Conservation (phyloP, 805 yeast species). For the Clavispora vitiphila region DNA sequence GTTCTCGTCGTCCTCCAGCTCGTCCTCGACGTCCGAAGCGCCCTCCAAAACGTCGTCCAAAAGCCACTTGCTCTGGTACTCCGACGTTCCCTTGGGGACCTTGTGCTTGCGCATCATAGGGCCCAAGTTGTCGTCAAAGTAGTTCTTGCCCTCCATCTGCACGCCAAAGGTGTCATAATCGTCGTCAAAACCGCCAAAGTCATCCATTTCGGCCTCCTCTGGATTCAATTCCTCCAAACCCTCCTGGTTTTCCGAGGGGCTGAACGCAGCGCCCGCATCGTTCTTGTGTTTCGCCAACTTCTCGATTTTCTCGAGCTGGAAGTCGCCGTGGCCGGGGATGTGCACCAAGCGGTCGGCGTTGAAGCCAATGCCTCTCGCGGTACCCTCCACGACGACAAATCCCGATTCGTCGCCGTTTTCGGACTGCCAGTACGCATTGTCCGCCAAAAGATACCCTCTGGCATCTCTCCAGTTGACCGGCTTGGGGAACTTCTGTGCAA, state of each 20-base stretch:
- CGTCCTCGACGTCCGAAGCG: conserved; percentile 42
- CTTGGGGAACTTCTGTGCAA: conserved; percentile 85
- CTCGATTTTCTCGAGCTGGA: conserved; percentile 66
- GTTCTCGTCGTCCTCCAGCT: conserved; percentile 33
- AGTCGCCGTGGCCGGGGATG: conserved; percentile 88
- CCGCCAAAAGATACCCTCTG: conserved; percentile 85
- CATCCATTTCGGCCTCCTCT: conserved; percentile 45
- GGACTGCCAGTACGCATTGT: conserved; percentile 42
- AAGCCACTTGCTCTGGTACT: conserved; percentile 73
- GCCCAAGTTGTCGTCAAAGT: conserved; percentile 31
- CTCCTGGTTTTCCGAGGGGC: conserved; percentile 45
- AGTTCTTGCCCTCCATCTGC: conserved; percentile 52
- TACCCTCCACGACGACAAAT: conserved; percentile 65
- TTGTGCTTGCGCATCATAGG: conserved; percentile 26
- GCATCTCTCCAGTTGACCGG: conserved; percentile 87
- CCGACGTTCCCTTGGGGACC: conserved; percentile 69
- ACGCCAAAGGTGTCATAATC: conserved; percentile 37
- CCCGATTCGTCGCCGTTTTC: conserved; percentile 25
- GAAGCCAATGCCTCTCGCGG: conserved; percentile 83
- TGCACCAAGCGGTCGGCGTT: conserved; percentile 74
- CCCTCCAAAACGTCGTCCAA: conserved; percentile 50
- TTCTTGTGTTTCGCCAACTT: conserved; percentile 28
- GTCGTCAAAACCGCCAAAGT: conserved; percentile 20
- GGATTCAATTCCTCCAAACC: conserved; percentile 57
- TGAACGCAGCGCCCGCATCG: conserved; percentile 18